Evolutionary conservation across 164 flowering plant species (phyloP), one percentile per base, ranked within the genome.

Genomic region (Vitis amurensis): DNA sequence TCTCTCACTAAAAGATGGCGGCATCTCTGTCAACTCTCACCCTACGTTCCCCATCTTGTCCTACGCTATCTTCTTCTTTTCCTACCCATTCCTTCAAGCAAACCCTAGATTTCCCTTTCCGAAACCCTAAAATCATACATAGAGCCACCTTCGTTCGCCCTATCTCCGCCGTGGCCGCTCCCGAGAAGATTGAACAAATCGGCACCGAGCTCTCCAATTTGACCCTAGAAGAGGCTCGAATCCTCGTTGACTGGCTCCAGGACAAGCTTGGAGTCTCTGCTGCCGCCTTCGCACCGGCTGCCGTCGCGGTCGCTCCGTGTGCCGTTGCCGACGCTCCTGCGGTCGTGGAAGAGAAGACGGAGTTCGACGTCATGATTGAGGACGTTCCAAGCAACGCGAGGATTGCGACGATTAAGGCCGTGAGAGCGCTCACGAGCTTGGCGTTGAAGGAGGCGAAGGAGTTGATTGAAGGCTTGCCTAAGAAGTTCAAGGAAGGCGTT

Each of bases 391-490:
- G 87, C 70, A 93, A 76, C 63, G 84, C 91, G 23, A 89, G 98
- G 66, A 95, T 95, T 44, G 82, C 91, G 13, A 87, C 93, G 59
- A 95, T 95, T 66, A 95, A 95, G 78, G 92, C 93, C 7, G 97
- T 95, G 31, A 84, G 99, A 77, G 89, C 90, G 0, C 29, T 95
- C 64, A 95, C 98, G 49, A 90, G 53, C 77, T 67, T 95, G 84
- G 97, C 97, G 3, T 70, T 95, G 84, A 95, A 95, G 76, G 99
- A 95, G 74, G 99, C 99, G 2, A 95, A 95, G 84, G 98, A 95
- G 7, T 75, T 93, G 72, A 95, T 95, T 17, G 99, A 95, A 74
- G 97, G 96, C 0, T 69, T 93, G 68, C 99, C 99, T 31, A 95
- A 93, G 94, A 95, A 91, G 75, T 88, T 90, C 50, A 91, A 88